Evolutionary conservation across 345 rosid genomes (phyloP), one percentile per base, ranked within the genome.

Genomic region (Citrus mangshanensis): DNA sequence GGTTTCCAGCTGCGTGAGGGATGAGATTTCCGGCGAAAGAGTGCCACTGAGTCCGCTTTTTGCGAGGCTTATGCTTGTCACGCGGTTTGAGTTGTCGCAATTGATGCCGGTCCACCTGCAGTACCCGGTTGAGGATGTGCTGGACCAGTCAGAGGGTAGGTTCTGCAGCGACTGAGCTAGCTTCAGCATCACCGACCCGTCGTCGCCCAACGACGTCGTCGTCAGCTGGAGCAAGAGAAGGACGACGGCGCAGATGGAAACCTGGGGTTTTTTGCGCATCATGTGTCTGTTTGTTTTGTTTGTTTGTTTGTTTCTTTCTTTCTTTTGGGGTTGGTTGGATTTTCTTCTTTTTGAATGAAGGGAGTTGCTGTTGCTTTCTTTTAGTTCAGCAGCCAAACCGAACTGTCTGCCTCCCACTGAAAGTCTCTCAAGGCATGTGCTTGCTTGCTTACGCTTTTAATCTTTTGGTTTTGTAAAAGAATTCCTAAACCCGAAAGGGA

Each of bases 81-180:
- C 95, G 19, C 90, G 74, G 46, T 74, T 65, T 5, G 88, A 79
- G 32, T 78, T 46, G 78, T 87, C 89, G 63, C 98, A 93, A 2
- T 0, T 24, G 54, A 93, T 68, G 81, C 95, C 93, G 0, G 12
- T 13, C 98, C 98, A 95, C 0, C 27, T 4, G 81, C 98, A 95
- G 83, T 56, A 84, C 54, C 27, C 80, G 55, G 68, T 8, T 7
- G 87, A 80, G 27, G 85, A 79, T 2, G 89, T 84, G 13, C 4
- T n/a, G 9, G 74, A 71, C 74, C 74, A 71, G 62, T 0, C 2
- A 3, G 74, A 54, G 1, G 74, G 74, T 16, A 30, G 59, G 9
- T 71, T 71, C 74, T 54, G 5, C n/a, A 93, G 82, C 9, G 92
- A 79, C 24, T 80, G 55, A 46, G 93, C 88, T 6, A 95, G 73